Evolutionary conservation across 176 grass and related monocot genomes (phyloP), one percentile per base, ranked within the genome.

Genomic region (Aegilops umbellulata): DNA sequence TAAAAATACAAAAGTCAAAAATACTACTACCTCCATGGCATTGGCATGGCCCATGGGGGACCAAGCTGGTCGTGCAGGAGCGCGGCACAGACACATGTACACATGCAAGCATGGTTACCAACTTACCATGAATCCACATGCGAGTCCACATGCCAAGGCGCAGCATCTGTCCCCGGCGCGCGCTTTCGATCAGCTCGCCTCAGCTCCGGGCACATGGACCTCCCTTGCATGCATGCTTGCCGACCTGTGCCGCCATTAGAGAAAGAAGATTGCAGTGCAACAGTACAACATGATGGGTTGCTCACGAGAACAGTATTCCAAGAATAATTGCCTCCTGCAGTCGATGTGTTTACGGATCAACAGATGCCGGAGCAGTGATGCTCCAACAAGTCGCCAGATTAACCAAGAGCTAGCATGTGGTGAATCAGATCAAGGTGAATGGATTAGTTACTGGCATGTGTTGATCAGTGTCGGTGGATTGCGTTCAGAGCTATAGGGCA

Each of bases 81-180:
- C 25, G 25, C 26, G 34, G 20, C 27, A 68, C 19, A 47, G 63
- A 68, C 63, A 82, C 22, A 77, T 55, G 73, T 7, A 83, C 73
- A 83, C 64, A 31, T 84, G 81, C 29, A 38, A 16, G 6, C n/a
- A 4, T 41, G 31, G 29, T 38, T 60, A 60, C n/a, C n/a, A n/a
- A n/a, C n/a, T n/a, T n/a, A n/a, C 55, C 81, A 38, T 60, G 67
- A 63, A 74, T 65, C 46, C 65, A 80, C 87, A 89, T 89, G 82
- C 87, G 32, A 51, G 38, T 27, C 51, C 88, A 86, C 88, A 90
- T 90, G 88, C 79, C 25, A 17, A 35, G 80, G 39, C 30, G 64
- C 79, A 53, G 39, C 55, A 39, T 82, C 34, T 81, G 42, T 51
- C 19, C 76, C 42, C 71, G 71, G 7, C 71, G 25, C 27, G 23